A percentile compares a stretch with the other conserved stretches of the same genome.
phyloP scores from a whole-genome alignment of 1,284 basidiomycete genomes.

The Anthracocystis walkeri region DNA sequence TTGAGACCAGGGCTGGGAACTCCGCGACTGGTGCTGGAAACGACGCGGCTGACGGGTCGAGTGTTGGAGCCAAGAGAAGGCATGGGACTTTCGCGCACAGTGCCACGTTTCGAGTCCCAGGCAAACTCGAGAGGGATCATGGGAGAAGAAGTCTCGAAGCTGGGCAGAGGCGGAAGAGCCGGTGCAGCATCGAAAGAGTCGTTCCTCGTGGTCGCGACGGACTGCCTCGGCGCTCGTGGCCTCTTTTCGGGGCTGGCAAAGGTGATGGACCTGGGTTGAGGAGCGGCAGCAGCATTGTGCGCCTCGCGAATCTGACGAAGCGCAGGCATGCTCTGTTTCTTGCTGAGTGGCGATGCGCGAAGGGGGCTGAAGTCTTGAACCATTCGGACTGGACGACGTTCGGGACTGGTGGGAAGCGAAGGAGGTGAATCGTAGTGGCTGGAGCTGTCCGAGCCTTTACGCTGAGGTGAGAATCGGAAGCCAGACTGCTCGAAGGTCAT shows the following conservation, averaged over 20 bases:
- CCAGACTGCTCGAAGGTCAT: slow-evolving; percentile 53
- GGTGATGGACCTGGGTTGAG: slow-evolving; percentile 19
- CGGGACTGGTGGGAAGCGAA: slow-evolving; percentile 42
- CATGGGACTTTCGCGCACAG: slow-evolving; percentile 29
- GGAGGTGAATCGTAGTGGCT: slow-evolving; percentile 25
- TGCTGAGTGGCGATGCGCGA: slow-evolving; percentile 16
- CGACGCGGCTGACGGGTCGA: slow-evolving; percentile 39
- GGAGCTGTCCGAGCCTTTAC: slow-evolving; percentile 25
- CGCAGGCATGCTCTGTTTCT: slow-evolving; percentile 51
- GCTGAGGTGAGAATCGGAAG: slow-evolving; percentile 32
- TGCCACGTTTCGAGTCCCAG: slow-evolving; percentile 33
- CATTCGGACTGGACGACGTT: slow-evolving; percentile 17
- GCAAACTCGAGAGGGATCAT: slow-evolving; percentile 46
- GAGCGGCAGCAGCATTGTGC: slow-evolving; percentile 10
- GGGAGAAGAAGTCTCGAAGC: slow-evolving; percentile 44
- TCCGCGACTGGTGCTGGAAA: slow-evolving; percentile 51
- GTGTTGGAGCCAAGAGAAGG: slow-evolving; percentile 18
- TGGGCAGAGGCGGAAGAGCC: slow-evolving; percentile 42
- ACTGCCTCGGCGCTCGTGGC: slow-evolving; percentile 13
- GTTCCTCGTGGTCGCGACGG: slow-evolving; percentile 7
- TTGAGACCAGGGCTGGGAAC: slow-evolving; percentile 45
- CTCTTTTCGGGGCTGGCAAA: slow-evolving; percentile 26
- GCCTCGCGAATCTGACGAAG: slow-evolving; percentile 47
- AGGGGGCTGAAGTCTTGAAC: slow-evolving; percentile 19
- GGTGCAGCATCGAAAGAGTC: slow-evolving; percentile 26